Base-by-base conservation (phyloP, 2,329 filamentous ascomycete genomes). In the Pseudogymnoascus sp. region DNA sequence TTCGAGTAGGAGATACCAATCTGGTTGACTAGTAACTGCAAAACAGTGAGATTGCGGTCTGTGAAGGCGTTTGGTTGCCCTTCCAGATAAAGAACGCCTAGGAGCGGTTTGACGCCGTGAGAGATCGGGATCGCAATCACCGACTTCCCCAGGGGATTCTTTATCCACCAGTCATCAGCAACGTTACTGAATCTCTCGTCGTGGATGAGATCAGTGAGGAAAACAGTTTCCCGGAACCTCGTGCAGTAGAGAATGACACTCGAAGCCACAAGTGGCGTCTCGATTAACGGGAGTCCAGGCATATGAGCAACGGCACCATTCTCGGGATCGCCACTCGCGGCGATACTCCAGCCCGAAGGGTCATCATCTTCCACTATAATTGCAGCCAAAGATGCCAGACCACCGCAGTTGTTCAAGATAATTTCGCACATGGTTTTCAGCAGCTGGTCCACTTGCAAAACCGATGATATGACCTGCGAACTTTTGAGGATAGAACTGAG, bases 341-440 rank as follows among this genome's bases (percentile, higher is more conserved):
- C 88, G 29, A 93, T 84, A 68, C 83, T 87, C 88, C 89, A 93
- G 2, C 72, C 71, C 14, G 57, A 42, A 57, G 70, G 36, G 40
- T 83, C 83, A 54, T 86, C 83, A 64, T 90, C 88, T 69, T 90
- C 86, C 7, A 91, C 85, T 21, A 91, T 81, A 62, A 93, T 89
- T 12, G 88, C 89, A 16, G 88, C 89, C 5, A 88, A 79, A 1
- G 87, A 88, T 7, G 88, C 88, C 6, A 84, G 81, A 34, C 84
- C 83, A 40, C 88, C 89, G 61, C 88, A 91, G 0, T 88, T 91
- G 68, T 92, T 87, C 26, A 93, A 75, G 60, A 93, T 90, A 66
- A 93, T 90, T 66, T 91, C 86, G 68, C 88, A 90, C 85, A 93
- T 91, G 45, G 89, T 92, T 70, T 88, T 86, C 66, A 93, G 81